A percentile compares a stretch with the other conserved stretches of the same genome.
Conservation (phyloP, 208 protist species). For the Acanthamoeba quina region DNA sequence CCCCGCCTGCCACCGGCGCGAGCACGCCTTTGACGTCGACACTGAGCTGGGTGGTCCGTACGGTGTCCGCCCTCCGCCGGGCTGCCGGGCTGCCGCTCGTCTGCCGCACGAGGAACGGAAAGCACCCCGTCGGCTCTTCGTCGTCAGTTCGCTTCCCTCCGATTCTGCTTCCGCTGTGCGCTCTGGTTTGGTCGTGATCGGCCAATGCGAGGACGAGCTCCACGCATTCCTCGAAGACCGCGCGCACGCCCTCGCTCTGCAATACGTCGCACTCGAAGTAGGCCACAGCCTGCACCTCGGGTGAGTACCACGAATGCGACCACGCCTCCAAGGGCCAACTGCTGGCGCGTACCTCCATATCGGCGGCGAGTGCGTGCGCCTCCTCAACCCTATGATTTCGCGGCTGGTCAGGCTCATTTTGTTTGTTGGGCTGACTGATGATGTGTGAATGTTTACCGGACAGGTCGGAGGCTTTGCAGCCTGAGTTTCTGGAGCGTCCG, state of each 20-base stretch:
- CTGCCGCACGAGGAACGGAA: background rate
- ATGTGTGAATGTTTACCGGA: background rate
- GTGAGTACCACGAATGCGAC: no score
- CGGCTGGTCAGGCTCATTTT: background rate
- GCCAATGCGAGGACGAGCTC: background rate
- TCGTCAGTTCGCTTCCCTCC: background rate
- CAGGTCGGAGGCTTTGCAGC: background rate
- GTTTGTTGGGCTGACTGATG: background rate
- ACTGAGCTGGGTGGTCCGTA: background rate
- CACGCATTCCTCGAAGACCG: background rate
- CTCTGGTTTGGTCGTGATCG: background rate
- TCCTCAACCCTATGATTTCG: background rate
- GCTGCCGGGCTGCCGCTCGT: background rate
- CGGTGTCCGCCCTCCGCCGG: background rate
- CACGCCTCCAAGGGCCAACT: no score
- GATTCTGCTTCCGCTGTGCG: background rate
- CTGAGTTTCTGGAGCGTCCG: background rate
- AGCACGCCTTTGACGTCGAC: background rate
- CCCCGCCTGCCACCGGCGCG: background rate
- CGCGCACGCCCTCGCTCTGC: background rate
- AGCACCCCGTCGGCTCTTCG: background rate
- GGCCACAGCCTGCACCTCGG: background rate
- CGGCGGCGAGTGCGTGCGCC: background rate
- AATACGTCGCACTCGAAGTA: background rate
- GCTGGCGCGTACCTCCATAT: background rate